Evolutionary conservation across 2,329 filamentous ascomycete genomes (phyloP).

Genomic region (Aspergillus pseudoviridinutans): DNA sequence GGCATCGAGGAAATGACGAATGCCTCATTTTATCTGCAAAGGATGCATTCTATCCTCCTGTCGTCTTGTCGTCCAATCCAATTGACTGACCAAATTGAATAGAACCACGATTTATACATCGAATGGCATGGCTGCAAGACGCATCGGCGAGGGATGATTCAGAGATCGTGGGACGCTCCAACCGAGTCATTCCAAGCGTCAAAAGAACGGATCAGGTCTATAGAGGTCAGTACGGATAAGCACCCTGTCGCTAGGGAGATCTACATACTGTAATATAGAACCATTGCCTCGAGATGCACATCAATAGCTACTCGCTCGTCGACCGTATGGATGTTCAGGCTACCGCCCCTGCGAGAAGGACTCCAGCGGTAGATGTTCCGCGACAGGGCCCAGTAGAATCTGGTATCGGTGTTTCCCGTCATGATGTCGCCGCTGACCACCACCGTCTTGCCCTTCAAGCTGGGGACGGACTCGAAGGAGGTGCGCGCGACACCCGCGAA

Average conservation of each 20-base stretch:
- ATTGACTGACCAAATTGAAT: background rate
- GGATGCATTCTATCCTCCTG: too few relatives aligned
- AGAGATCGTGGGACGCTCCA: background rate
- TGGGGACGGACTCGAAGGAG: constrained; percentile 36
- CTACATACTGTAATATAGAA: constrained; percentile 40
- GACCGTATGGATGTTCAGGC: constrained; percentile 49
- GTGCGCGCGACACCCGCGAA: constrained; percentile 40
- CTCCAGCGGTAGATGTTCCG: constrained; percentile 52
- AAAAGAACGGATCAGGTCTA: constrained; percentile 32
- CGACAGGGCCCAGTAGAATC: constrained; percentile 51
- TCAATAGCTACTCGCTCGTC: constrained; percentile 46
- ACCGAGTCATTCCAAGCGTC: constrained; percentile 20
- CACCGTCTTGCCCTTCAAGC: constrained; percentile 31
- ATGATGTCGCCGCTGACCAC: constrained; percentile 45
- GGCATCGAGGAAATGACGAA: too few relatives aligned
- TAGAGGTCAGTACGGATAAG: constrained; percentile 1
- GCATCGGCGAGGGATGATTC: background rate
- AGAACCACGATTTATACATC: background rate
- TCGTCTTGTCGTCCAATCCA: background rate
- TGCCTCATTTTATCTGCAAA: too few relatives aligned
- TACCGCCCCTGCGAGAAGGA: constrained; percentile 43
- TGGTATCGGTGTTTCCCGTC: constrained; percentile 53
- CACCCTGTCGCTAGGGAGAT: background rate
- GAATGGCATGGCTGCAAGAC: background rate
- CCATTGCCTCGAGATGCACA: constrained; percentile 42